These are phyloP conservation scores for Tubosaeta sp. DNA, from an alignment of 768 basidiomycete genomes.

Conservation along the genomic window DNA sequence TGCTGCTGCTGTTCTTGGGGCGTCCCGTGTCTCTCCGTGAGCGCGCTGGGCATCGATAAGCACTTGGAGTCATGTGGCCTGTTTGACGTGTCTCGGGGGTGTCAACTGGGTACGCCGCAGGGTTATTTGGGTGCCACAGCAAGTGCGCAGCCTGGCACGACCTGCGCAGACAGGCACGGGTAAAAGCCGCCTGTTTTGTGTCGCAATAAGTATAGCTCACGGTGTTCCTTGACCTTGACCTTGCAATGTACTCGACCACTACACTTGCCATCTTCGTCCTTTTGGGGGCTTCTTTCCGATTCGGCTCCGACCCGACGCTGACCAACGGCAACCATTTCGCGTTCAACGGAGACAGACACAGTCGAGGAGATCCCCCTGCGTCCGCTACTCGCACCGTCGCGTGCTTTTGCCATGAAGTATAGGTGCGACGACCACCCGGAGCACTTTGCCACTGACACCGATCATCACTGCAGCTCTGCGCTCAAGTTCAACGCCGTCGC, in stretches of 20 bases:
- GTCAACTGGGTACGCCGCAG: no score
- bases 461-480: slow-evolving; percentile 50
- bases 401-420: slow-evolving; percentile 31
- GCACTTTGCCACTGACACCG: not conserved
- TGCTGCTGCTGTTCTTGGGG: no score
- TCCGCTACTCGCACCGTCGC: not conserved
- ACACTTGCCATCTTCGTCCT: not conserved
- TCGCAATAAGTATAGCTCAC: no score
- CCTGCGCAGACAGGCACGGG: slow-evolving; percentile 3
- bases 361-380: slow-evolving; percentile 27
- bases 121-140: not conserved
- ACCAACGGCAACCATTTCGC: slow-evolving; percentile 7
- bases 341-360: slow-evolving; percentile 4
- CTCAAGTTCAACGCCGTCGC: slow-evolving; percentile 89
- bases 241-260: no score
- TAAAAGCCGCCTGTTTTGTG: not conserved
- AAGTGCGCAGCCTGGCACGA: not conserved
- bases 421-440: slow-evolving; percentile 17
- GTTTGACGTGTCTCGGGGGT: no score
- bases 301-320: not conserved
- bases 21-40: no score
- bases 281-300: not conserved
- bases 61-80: no score
- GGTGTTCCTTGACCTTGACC: not conserved
- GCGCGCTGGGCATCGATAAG: no score